Percentiles rank a stretch among this genome's conserved stretches.
Conservation (phyloP, 2,329 filamentous ascomycete genomes). For the Sporothrix euskadiensis region DNA sequence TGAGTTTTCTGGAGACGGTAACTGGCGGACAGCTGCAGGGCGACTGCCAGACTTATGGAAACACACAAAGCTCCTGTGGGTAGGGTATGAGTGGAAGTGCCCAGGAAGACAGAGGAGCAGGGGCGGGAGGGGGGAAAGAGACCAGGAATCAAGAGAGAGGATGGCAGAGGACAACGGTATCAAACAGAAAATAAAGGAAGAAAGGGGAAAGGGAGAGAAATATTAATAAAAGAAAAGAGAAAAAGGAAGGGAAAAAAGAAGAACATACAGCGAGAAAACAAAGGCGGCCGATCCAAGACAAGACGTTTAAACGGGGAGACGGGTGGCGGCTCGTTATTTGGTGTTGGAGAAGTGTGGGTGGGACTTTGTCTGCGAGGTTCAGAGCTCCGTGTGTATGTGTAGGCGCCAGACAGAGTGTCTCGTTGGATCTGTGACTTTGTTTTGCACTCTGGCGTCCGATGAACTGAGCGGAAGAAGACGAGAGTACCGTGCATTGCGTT, state of each 20-base stretch:
- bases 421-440: constrained; percentile 3
- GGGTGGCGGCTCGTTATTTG: constrained; percentile 32
- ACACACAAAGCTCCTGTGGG: neutral
- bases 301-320: constrained; percentile 30
- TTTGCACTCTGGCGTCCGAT: neutral
- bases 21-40: constrained; percentile 51
- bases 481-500: neutral
- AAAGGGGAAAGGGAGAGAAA: neutral
- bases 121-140: neutral
- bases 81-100: neutral
- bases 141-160: neutral
- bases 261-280: constrained; percentile 1
- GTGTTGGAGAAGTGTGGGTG: constrained; percentile 29
- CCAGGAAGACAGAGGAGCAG: neutral
- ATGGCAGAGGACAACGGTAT: neutral
- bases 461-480: neutral
- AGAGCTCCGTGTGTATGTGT: constrained; percentile 8
- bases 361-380: constrained; percentile 22
- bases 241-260: neutral
- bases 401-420: constrained; percentile 15
- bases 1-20: constrained; percentile 40
- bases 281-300: constrained; percentile 32
- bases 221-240: neutral
- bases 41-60: constrained; percentile 31
- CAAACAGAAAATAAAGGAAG: constrained; percentile 3